Conservation (phyloP, 2,329 filamentous ascomycete genomes). For the Aspergillus udagawae region DNA sequence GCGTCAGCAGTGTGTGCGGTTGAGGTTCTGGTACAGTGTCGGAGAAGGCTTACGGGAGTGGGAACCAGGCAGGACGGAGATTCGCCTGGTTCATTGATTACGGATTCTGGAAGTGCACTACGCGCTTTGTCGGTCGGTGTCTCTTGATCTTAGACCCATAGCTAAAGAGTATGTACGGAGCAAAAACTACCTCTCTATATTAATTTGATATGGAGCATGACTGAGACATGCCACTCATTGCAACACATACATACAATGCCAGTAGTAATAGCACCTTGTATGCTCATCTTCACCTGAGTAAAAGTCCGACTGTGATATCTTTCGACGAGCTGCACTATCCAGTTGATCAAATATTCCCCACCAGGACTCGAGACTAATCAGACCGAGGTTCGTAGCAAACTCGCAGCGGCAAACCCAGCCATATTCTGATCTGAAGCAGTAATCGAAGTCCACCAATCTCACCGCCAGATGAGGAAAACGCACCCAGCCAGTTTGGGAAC, state of each 20-base stretch:
- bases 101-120: too few species aligned
- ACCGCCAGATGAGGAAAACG: not conserved
- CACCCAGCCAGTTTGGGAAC: slow-evolving; percentile 8
- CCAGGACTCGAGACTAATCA: too few species aligned
- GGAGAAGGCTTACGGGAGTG: slow-evolving; percentile 74
- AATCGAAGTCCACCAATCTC: not conserved
- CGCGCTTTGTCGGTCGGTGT: not conserved
- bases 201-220: not conserved
- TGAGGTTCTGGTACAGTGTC: slow-evolving; percentile 91
- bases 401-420: not conserved
- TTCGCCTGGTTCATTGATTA: slow-evolving; percentile 53
- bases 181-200: not conserved
- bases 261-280: not conserved
- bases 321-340: too few species aligned
- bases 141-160: not conserved
- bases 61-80: slow-evolving; percentile 67
- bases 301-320: too few species aligned
- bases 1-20: slow-evolving; percentile 65
- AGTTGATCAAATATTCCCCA: too few species aligned
- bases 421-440: not conserved
- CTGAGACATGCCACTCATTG: not conserved
- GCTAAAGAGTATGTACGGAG: not conserved
- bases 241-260: not conserved
- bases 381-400: not conserved
- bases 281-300: not conserved